A percentile compares a stretch with the other conserved stretches of the same genome.
Conservation (phyloP, 352 stramenopile species). For the Pythium chondricola region DNA sequence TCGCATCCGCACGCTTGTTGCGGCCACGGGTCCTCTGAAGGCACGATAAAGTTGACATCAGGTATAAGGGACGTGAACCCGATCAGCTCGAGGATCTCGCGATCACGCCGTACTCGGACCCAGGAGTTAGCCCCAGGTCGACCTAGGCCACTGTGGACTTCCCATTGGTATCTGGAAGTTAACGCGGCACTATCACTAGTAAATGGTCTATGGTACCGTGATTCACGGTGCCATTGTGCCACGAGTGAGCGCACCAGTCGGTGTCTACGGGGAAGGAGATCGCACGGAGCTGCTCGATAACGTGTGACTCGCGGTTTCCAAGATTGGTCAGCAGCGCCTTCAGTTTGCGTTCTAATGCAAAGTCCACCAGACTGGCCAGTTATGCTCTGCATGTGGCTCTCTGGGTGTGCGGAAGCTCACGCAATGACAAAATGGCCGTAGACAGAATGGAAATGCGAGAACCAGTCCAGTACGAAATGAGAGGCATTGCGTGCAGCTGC, state of each 20-base stretch:
- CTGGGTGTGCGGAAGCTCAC: neutral
- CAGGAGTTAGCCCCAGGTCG: neutral
- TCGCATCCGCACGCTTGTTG: neutral
- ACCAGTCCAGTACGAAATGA: no score
- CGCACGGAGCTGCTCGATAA: neutral
- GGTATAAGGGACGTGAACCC: neutral
- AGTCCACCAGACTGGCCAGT: neutral
- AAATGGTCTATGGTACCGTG: neutral
- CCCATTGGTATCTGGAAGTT: neutral
- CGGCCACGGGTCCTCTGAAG: conserved; percentile 4
- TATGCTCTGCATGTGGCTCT: neutral
- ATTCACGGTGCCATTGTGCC: neutral
- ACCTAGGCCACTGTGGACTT: neutral
- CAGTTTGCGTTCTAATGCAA: neutral
- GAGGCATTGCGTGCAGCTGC: no score
- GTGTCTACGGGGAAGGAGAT: neutral
- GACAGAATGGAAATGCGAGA: neutral
- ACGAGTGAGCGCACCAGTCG: neutral
- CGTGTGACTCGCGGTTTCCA: neutral
- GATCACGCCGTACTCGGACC: neutral
- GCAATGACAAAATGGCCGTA: neutral
- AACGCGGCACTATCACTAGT: no score
- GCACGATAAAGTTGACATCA: conserved; percentile 7
- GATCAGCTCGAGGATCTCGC: neutral
- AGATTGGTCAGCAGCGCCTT: neutral